phyloP scores from a whole-genome alignment of 2,329 filamentous ascomycete species.

The Ascosphaera apis region DNA sequence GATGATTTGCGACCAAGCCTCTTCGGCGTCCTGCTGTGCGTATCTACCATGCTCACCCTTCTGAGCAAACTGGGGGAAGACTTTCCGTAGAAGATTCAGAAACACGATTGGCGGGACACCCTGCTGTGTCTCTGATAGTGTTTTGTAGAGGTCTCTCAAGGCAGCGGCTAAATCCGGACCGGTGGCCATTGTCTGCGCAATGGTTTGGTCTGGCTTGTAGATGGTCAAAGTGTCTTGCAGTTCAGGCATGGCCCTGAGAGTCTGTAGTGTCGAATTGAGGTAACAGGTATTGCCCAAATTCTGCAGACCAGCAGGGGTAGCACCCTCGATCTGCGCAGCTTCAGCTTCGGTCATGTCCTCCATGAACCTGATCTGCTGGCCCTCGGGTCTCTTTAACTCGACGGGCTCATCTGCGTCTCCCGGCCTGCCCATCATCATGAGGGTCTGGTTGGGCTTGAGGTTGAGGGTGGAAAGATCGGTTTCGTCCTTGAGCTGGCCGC shows the following conservation, averaged over 20 bases:
- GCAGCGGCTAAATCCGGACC: slow-evolving; percentile 48
- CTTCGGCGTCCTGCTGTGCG: slow-evolving; percentile 96
- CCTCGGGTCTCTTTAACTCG: slow-evolving; percentile 44
- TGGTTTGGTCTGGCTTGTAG: slow-evolving; percentile 25
- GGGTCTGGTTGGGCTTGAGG: slow-evolving; percentile 62
- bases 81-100: slow-evolving; percentile 50
- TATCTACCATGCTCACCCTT: slow-evolving; percentile 59
- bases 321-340: slow-evolving; percentile 57
- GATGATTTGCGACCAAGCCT: slow-evolving; percentile 92
- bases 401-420: slow-evolving; percentile 35
- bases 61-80: slow-evolving; percentile 86
- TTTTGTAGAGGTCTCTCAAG: slow-evolving; percentile 62
- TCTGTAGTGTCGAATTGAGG: slow-evolving; percentile 91
- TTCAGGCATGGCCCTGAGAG: slow-evolving; percentile 70
- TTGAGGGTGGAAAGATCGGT: slow-evolving; percentile 62
- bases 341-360: slow-evolving; percentile 98
- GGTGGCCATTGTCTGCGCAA: slow-evolving; percentile 12
- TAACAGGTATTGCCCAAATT: slow-evolving; percentile 98
- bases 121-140: slow-evolving; percentile 73
- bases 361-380: slow-evolving; percentile 59
- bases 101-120: slow-evolving; percentile 70
- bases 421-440: slow-evolving; percentile 95
- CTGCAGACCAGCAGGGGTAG: slow-evolving; percentile 65
- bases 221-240: slow-evolving; percentile 54
- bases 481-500: slow-evolving; percentile 87